Evolutionary conservation across 2,329 filamentous ascomycete species (phyloP).

Genomic region (Emmonsiellopsis sp.): DNA sequence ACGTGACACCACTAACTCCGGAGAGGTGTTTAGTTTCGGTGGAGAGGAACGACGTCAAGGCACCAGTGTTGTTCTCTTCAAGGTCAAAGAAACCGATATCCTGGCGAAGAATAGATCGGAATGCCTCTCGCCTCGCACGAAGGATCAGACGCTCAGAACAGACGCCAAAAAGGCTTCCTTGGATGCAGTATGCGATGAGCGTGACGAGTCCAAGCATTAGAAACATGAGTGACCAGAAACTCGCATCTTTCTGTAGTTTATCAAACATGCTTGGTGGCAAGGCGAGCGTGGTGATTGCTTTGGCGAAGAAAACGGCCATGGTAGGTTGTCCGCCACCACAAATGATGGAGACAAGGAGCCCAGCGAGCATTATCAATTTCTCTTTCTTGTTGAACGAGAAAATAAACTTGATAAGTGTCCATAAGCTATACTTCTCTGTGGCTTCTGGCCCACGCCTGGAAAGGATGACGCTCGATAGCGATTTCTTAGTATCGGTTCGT

Average conservation of each 20-base stretch:
- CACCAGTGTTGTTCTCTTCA: constrained; percentile 80
- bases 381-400: constrained; percentile 69
- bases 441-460: constrained; percentile 44
- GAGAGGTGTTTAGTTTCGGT: constrained; percentile 84
- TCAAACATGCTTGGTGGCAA: constrained; percentile 43
- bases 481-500: constrained; percentile 42
- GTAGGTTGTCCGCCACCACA: constrained; percentile 73
- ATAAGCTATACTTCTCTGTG: constrained; percentile 55
- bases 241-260: constrained; percentile 57
- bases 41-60: constrained; percentile 78
- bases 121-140: constrained; percentile 70
- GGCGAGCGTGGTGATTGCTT: constrained; percentile 67
- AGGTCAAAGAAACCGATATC: constrained; percentile 87
- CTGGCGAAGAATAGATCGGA: constrained; percentile 81
- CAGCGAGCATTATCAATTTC: constrained; percentile 60
- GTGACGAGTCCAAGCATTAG: constrained; percentile 70
- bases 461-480: constrained; percentile 61
- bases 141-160: constrained; percentile 82
- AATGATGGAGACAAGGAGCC: constrained; percentile 63
- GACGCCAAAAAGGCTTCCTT: constrained; percentile 68
- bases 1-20: constrained; percentile 75
- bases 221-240: constrained; percentile 87
- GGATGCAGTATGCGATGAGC: constrained; percentile 56
- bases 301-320: constrained; percentile 76
- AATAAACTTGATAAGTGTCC: constrained; percentile 70